Evolutionary conservation across 148 eudicot genomes (phyloP), one percentile per base, ranked within the genome.

Genomic region (Silene latifolia): DNA sequence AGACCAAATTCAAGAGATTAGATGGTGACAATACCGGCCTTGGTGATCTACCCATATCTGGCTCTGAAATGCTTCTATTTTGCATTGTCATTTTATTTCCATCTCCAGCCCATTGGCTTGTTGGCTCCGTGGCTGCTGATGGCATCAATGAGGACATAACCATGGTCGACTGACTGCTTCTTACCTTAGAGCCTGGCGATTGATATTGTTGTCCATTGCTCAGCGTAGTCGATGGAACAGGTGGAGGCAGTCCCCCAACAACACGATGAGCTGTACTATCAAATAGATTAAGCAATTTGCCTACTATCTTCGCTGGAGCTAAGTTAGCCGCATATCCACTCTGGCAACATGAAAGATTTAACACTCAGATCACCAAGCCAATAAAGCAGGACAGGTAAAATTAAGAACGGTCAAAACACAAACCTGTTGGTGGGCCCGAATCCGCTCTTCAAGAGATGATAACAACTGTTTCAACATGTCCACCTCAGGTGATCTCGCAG

Each of bases 181-280:
- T 82, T 72, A 95, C 90, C 78, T 86, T 86, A 24, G 91, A 80
- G 23, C 75, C 88, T 27, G 60, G 57, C 46, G 80, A 62, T 71
- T 88, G 90, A 79, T 78, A 68, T 62, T 84, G 78, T 65, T 80
- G 72, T 47, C 87, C 96, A 82, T 51, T 79, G 72, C 85, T 77
- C 39, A 85, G 88, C 9, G 84, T 75, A 59, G 92, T 87, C 7
- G 91, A 80, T 69, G 96, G 95, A 39, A 62, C 87, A 74, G 97
- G 87, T 10, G 99, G 97, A 19, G 98, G 97, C 17, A 88, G 82
- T 27, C 98, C 93, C 72, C 98, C 98, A 84, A 95, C 93, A 76
- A 92, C 99, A 75, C 96, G 90, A 53, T 92, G 90, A 65, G 96
- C 96, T 19, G 99, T 95, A 67, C 79, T 92, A 82, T 95, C 99